These are phyloP conservation scores for Eremothecium gossypii DNA, from an alignment of 1,139 yeast genomes.

Conservation along the genomic window DNA sequence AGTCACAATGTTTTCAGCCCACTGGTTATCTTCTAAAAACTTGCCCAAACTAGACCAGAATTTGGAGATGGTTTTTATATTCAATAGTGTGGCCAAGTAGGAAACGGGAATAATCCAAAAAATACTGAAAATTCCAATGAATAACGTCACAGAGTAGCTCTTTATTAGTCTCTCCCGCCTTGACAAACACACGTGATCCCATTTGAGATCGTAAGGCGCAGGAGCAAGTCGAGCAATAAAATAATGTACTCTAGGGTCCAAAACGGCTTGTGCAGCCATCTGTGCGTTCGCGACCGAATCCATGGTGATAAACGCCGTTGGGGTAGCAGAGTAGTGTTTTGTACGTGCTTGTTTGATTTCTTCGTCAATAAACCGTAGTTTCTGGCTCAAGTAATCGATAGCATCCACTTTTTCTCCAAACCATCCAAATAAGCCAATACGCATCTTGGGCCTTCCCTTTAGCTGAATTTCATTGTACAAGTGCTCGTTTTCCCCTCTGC, in stretches of 20 bases:
- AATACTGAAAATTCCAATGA: slow-evolving; percentile 54
- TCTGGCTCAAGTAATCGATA: slow-evolving; percentile 50
- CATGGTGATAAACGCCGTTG: slow-evolving; percentile 75
- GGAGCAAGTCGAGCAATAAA: slow-evolving; percentile 67
- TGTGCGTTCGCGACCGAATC: slow-evolving; percentile 79
- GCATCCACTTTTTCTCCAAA: slow-evolving; percentile 57
- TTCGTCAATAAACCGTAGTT: slow-evolving; percentile 48
- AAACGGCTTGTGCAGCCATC: slow-evolving; percentile 75
- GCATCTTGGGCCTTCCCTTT: slow-evolving; percentile 41
- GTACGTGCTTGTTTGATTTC: slow-evolving; percentile 51
- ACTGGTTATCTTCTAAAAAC: slow-evolving; percentile 46
- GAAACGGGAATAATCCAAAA: slow-evolving; percentile 64
- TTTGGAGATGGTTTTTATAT: slow-evolving; percentile 58
- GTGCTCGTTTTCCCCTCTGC: slow-evolving; percentile 20
- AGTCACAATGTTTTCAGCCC: slow-evolving; percentile 65
- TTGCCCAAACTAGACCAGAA: slow-evolving; percentile 69
- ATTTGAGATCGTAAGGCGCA: slow-evolving; percentile 69
- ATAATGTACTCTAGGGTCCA: slow-evolving; percentile 69
- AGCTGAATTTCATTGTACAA: slow-evolving; percentile 22
- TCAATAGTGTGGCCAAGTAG: slow-evolving; percentile 62
- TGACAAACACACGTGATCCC: slow-evolving; percentile 63
- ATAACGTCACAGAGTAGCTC: slow-evolving; percentile 49
- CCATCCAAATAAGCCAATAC: slow-evolving; percentile 43
- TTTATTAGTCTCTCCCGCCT: slow-evolving; percentile 46
- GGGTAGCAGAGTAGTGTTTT: slow-evolving; percentile 58